Evolutionary conservation across 1,139 yeast genomes (phyloP).

Genomic region (Hansenula anomala): DNA sequence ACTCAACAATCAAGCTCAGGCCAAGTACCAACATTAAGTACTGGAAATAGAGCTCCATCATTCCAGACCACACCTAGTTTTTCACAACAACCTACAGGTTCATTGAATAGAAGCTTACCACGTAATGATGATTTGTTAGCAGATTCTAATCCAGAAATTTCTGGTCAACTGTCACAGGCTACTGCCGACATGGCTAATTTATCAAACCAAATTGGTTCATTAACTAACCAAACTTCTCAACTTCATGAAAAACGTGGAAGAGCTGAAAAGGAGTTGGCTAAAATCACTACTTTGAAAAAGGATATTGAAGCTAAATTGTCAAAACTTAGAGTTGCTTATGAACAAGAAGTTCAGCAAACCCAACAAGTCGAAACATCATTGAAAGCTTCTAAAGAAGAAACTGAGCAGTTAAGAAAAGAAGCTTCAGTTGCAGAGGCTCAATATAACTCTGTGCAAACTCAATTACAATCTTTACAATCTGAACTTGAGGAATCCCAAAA

Average conservation of each 20-base stretch:
- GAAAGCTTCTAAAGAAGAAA: slow-evolving; percentile 57
- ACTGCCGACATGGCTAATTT: slow-evolving; percentile 84
- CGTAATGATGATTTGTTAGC: slow-evolving; percentile 49
- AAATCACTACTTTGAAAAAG: slow-evolving; percentile 57
- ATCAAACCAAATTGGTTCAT: slow-evolving; percentile 77
- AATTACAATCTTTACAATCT: slow-evolving; percentile 57
- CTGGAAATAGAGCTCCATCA: background rate
- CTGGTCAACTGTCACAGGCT: slow-evolving; percentile 70
- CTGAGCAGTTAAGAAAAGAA: slow-evolving; percentile 70
- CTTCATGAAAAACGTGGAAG: slow-evolving; percentile 66
- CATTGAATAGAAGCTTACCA: slow-evolving; percentile 6
- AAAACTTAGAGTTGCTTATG: slow-evolving; percentile 66
- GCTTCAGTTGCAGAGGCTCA: slow-evolving; percentile 79
- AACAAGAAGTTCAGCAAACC: slow-evolving; percentile 73
- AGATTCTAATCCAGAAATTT: slow-evolving; percentile 44
- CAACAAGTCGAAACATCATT: slow-evolving; percentile 62
- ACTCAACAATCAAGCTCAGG: background rate
- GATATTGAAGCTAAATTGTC: slow-evolving; percentile 70
- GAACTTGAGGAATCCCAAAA: slow-evolving; percentile 63
- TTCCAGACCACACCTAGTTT: slow-evolving; percentile 5
- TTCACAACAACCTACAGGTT: slow-evolving; percentile 4
- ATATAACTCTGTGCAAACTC: slow-evolving; percentile 64
- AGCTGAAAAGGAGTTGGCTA: slow-evolving; percentile 72
- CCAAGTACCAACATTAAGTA: background rate
- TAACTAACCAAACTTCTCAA: slow-evolving; percentile 68